These are phyloP conservation scores for Leptographium procerum DNA, from an alignment of 2,329 filamentous ascomycete genomes.

Conservation along the genomic window DNA sequence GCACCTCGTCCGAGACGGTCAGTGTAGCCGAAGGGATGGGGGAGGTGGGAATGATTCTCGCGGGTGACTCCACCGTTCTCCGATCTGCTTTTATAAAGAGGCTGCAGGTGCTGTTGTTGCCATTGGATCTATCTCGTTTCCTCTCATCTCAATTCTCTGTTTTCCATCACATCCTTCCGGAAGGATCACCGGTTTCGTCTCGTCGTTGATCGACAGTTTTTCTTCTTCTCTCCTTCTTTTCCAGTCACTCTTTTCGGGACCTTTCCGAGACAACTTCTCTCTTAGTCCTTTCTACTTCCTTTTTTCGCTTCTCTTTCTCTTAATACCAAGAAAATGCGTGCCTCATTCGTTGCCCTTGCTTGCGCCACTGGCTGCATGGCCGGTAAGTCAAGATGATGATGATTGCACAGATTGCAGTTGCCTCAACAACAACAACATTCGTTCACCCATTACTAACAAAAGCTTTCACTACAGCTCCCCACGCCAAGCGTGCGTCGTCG, in stretches of 20 bases:
- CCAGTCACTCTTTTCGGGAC: not conserved
- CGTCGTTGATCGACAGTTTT: conserved; percentile 10
- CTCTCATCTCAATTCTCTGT: not conserved
- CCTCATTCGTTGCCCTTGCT: conserved; percentile 7
- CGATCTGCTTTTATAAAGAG: not conserved
- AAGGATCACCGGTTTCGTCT: conserved; percentile 2
- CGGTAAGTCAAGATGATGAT: too few relatives aligned
- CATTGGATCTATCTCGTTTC: not conserved
- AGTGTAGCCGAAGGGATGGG: not conserved
- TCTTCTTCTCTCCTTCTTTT: not conserved
- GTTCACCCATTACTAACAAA: not conserved
- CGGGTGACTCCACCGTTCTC: not conserved
- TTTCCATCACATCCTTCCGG: conserved; percentile 1
- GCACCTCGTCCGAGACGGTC: not conserved
- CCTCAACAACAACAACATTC: too few relatives aligned
- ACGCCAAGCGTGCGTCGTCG: conserved; percentile 1
- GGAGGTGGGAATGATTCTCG: too few relatives aligned
- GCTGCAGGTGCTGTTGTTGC: not conserved
- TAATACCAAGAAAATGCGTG: conserved; percentile 8
- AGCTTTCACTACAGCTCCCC: not conserved
- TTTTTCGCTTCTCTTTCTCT: not conserved
- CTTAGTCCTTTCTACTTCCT: not conserved
- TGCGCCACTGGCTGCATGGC: conserved; percentile 8
- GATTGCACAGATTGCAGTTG: too few relatives aligned
- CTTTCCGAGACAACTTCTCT: not conserved